Base-by-base conservation (phyloP, 768 basidiomycete genomes). In the Russula lepida region DNA sequence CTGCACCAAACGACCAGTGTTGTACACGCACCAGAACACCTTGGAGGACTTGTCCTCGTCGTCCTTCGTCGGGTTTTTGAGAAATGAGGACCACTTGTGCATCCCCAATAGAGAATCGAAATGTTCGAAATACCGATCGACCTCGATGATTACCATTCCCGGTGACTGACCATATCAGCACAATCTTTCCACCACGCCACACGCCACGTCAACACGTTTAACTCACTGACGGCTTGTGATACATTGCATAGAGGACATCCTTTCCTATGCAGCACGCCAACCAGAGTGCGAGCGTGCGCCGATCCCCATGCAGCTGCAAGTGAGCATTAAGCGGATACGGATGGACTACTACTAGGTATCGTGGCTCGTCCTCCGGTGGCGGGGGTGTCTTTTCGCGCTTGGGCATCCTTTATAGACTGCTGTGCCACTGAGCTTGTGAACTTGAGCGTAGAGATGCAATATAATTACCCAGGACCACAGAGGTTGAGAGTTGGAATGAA, bases 141-240 rank as follows among this genome's bases (percentile, higher is more conserved):
- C 66, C 48, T 79, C 79, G 60, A 80, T 70, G 53, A 80, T 74
- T 47, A 81, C 72, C 72, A 75, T 78, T 53, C 71, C 76, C 11
- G 73, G 77, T 1, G 79, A 75, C 77, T 53, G 35, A 23, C 41
- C 37, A 6, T 2, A 11, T 48, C 47, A 47, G 44, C 44, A 23
- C 23, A 12, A 13, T 39, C 19, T 19, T 41, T 41, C 43, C 2
- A 39, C 39, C 43, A 44, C 43, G 13, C n/a, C 11, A 44, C n/a
- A 43, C n/a, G n/a, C n/a, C n/a, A n/a, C n/a, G n/a, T n/a, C n/a
- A 25, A 9, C 6, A 21, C 23, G 5, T 3, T 6, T 71, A 74
- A 75, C 78, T 57, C 64, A 80, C 78, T 27, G 71, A 68, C 0
- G 79, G 79, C 56, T 78, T 79, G 68, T 79, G 71, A 50, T 72